A percentile compares a stretch with the other conserved stretches of the same genome.
These are phyloP conservation scores for Chaetomiaceae sp. DNA, from an alignment of 2,329 filamentous ascomycete species.

Conservation along the genomic window DNA sequence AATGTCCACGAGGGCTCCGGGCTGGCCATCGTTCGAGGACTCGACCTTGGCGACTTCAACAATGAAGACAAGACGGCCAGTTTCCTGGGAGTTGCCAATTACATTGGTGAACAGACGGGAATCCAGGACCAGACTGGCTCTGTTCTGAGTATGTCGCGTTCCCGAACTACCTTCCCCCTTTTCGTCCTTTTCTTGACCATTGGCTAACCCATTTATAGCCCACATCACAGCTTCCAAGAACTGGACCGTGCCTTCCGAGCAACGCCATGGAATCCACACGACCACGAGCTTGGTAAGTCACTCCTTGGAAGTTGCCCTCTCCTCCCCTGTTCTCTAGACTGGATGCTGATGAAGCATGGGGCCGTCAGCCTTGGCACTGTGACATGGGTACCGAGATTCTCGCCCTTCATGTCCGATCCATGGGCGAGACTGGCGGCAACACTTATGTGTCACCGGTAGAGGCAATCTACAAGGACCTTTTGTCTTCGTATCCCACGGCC, in stretches of 20 bases:
- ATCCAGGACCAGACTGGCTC: constrained; percentile 45
- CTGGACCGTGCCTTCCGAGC: constrained; percentile 40
- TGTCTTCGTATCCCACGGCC: constrained; percentile 34
- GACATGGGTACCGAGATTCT: constrained; percentile 50
- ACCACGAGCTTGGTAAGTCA: constrained; percentile 38
- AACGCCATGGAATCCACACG: constrained; percentile 48
- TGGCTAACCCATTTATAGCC: constrained; percentile 29
- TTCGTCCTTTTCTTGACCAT: background rate
- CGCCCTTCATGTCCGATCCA: constrained; percentile 43
- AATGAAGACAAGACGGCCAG: constrained; percentile 50
- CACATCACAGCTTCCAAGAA: constrained; percentile 44
- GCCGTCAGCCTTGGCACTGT: constrained; percentile 44
- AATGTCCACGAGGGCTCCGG: constrained; percentile 42
- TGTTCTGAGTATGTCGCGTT: constrained; percentile 39
- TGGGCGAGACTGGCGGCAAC: constrained; percentile 40
- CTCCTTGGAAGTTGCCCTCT: too few species aligned
- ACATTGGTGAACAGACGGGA: constrained; percentile 51
- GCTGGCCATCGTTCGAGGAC: constrained; percentile 51
- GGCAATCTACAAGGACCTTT: constrained; percentile 41
- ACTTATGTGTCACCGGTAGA: constrained; percentile 42
- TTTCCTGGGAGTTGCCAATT: constrained; percentile 52
- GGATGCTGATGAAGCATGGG: too few species aligned
- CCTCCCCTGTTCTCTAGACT: constrained; percentile 4
- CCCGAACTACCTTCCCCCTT: background rate
- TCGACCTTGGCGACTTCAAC: constrained; percentile 43